Percentiles rank a stretch among this genome's conserved stretches.
Conservation (phyloP, 1,284 basidiomycete genomes). For the Malassezia obtusa region DNA sequence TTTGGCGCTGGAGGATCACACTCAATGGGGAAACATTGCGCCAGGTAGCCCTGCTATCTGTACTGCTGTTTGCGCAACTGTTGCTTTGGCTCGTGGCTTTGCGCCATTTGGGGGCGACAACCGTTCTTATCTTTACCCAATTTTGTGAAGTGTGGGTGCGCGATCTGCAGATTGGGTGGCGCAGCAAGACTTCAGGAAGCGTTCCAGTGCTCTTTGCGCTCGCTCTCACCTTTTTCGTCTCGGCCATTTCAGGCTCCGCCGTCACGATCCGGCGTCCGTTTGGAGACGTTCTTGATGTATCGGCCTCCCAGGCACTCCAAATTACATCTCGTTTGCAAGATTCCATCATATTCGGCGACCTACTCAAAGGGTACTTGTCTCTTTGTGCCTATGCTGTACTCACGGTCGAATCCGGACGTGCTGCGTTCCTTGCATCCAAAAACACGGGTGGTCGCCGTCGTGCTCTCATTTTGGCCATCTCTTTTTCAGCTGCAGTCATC, state of each 20-base stretch:
- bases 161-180: constrained; percentile 27
- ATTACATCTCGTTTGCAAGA: constrained; percentile 28
- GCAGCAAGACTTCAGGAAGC: constrained; percentile 28
- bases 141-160: constrained; percentile 45
- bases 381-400: constrained; percentile 34
- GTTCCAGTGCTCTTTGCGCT: constrained; percentile 31
- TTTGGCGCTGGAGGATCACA: constrained; percentile 37
- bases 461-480: constrained; percentile 35
- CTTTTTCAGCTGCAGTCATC: constrained; percentile 24
- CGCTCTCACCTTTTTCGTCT: constrained; percentile 26
- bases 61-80: constrained; percentile 28
- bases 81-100: constrained; percentile 40
- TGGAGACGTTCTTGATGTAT: constrained; percentile 5
- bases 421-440: constrained; percentile 22
- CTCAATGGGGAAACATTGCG: constrained; percentile 22
- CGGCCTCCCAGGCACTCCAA: constrained; percentile 11
- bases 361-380: constrained; percentile 26
- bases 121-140: constrained; percentile 43
- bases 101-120: constrained; percentile 32
- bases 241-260: constrained; percentile 14
- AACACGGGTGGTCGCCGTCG: constrained; percentile 35
- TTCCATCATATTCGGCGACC: constrained; percentile 9
- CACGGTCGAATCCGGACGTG: constrained; percentile 35
- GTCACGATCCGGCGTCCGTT: constrained; percentile 8
- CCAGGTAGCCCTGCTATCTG: constrained; percentile 24